A percentile compares a stretch with the other conserved stretches of the same genome.
These are phyloP conservation scores for Stereocaulon alpinum DNA, from an alignment of 495 filamentous ascomycete genomes.

Conservation along the genomic window DNA sequence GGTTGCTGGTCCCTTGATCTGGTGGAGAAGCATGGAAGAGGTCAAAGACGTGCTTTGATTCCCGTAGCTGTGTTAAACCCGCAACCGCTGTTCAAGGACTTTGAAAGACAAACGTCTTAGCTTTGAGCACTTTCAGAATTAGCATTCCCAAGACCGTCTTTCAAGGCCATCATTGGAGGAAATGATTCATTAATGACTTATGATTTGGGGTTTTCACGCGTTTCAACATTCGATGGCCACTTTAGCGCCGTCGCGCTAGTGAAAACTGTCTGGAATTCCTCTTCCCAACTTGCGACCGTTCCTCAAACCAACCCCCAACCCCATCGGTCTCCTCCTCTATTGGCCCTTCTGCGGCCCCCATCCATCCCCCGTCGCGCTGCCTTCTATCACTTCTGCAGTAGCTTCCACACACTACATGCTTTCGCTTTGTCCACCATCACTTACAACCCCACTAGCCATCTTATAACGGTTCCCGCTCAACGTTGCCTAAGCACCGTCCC, in stretches of 20 bases:
- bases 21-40: no score
- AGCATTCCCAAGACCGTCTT: neutral
- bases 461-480: neutral
- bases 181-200: neutral
- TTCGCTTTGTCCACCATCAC: slow-evolving; percentile 1
- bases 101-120: neutral
- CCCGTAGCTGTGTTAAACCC: no score
- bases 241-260: slow-evolving; percentile 1
- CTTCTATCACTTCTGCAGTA: slow-evolving; percentile 1
- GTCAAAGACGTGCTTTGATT: no score
- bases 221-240: neutral
- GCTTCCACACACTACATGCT: neutral
- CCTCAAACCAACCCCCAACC: slow-evolving; percentile 2
- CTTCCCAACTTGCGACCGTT: neutral
- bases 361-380: slow-evolving; percentile 2
- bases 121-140: neutral
- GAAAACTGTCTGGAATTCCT: slow-evolving; percentile 1
- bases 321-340: neutral
- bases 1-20: no score
- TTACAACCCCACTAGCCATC: neutral
- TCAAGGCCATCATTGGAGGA: neutral
- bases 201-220: neutral
- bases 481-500: neutral
- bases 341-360: neutral
- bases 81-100: no score